Conservation (phyloP, 129 eudicot species). For the Glebionis coronaria region DNA sequence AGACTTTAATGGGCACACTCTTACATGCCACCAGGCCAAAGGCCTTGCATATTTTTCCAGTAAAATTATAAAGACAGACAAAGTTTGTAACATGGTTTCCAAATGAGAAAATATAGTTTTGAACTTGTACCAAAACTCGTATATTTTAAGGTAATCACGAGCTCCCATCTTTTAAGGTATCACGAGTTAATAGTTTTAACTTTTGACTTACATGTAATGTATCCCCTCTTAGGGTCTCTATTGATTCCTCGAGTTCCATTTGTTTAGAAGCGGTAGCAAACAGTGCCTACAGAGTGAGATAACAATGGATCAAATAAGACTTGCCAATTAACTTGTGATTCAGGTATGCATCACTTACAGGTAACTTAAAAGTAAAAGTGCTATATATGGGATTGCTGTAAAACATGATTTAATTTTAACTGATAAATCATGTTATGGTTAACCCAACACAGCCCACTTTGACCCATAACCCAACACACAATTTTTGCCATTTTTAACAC, state of each 20-base stretch:
- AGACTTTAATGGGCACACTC: too few relatives aligned
- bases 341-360: too few relatives aligned
- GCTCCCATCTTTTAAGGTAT: too few relatives aligned
- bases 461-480: background rate
- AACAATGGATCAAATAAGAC: background rate
- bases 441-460: background rate
- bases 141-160: background rate
- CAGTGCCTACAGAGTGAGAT: conserved; percentile 48
- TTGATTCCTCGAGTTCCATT: conserved; percentile 83
- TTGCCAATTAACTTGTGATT: background rate
- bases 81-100: background rate
- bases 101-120: background rate
- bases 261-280: conserved; percentile 93
- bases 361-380: too few relatives aligned
- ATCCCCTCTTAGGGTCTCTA: conserved; percentile 69
- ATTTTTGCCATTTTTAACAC: background rate
- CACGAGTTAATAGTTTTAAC: background rate
- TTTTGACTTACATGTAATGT: conserved; percentile 48
- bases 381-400: too few relatives aligned
- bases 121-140: background rate
- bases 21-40: too few relatives aligned
- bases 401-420: too few relatives aligned
- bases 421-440: background rate
- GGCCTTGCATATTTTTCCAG: too few relatives aligned
- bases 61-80: background rate